Evolutionary conservation across 768 basidiomycete species (phyloP).

Genomic region (Coprinellus micaceus): DNA sequence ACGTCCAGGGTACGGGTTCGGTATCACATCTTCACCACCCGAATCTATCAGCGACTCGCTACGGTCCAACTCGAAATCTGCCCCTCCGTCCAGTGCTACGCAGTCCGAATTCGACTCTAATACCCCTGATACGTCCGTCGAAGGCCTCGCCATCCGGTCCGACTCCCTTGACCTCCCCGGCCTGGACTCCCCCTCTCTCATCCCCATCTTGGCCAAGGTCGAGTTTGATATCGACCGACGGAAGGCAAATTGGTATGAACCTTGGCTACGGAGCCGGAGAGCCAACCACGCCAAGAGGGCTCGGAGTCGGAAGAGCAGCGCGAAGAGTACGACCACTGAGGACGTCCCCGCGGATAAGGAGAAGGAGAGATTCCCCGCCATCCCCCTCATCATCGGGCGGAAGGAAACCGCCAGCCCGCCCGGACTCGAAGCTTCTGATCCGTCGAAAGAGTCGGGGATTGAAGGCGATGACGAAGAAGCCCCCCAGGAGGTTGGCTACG

Average conservation of each 20-base stretch:
- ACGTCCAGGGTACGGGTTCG: conserved; percentile 34
- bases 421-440: conserved; percentile 22
- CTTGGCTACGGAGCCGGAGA: conserved; percentile 69
- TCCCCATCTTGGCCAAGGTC: conserved; percentile 88
- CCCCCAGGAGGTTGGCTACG: conserved; percentile 28
- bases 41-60: conserved; percentile 47
- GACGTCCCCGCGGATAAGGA: conserved; percentile 18
- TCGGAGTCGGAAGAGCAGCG: conserved; percentile 20
- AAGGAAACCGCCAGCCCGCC: conserved; percentile 39
- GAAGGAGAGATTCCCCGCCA: conserved; percentile 32
- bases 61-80: conserved; percentile 46
- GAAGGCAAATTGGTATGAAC: conserved; percentile 82
- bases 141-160: conserved; percentile 31
- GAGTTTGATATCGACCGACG: conserved; percentile 90
- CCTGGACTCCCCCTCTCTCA: conserved; percentile 56
- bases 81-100: conserved; percentile 44
- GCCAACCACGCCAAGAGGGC: conserved; percentile 57
- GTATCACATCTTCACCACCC: conserved; percentile 51
- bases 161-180: conserved; percentile 64
- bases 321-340: conserved; percentile 17
- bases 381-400: conserved; percentile 51
- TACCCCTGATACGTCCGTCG: conserved; percentile 53
- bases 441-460: conserved; percentile 6
- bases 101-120: conserved; percentile 40
- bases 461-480: conserved; percentile 13